phyloP scores from a whole-genome alignment of 2,329 filamentous ascomycete species.

The Fusarium sororula region DNA sequence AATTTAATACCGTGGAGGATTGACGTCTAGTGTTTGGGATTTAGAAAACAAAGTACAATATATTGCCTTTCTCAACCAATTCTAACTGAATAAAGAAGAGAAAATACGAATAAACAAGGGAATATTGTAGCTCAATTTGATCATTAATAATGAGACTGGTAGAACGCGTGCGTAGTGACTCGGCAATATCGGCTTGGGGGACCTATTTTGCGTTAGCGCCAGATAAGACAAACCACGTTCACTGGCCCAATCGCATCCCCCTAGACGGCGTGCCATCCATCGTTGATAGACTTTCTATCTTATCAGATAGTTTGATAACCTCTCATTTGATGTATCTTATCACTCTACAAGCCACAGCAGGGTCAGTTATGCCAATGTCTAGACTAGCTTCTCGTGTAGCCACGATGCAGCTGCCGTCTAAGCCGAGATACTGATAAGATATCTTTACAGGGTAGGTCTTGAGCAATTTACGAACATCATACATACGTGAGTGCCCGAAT shows the following conservation, averaged over 20 bases:
- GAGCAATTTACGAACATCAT: not conserved
- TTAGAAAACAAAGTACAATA: no score
- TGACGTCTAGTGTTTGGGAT: rapidly evolving
- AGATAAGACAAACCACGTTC: not conserved
- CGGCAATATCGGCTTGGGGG: not conserved
- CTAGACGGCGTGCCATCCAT: not conserved
- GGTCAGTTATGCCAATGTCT: not conserved
- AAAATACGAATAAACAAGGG: no score
- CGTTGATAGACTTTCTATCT: no score
- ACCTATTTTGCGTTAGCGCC: not conserved
- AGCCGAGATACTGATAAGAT: not conserved
- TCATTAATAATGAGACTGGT: no score
- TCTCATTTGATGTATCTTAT: not conserved
- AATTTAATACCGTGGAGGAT: no score
- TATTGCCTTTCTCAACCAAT: no score
- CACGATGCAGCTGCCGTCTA: not conserved
- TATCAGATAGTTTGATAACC: no score
- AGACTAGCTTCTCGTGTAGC: not conserved
- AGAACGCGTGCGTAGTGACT: no score
- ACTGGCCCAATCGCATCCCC: not conserved
- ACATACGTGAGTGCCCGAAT: not conserved
- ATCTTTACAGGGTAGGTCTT: not conserved
- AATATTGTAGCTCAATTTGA: no score
- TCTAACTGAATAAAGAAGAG: no score
- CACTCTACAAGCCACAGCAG: not conserved